Evolutionary conservation across 306 rosid species (phyloP).

Genomic region (Lathyrus oleraceus): DNA sequence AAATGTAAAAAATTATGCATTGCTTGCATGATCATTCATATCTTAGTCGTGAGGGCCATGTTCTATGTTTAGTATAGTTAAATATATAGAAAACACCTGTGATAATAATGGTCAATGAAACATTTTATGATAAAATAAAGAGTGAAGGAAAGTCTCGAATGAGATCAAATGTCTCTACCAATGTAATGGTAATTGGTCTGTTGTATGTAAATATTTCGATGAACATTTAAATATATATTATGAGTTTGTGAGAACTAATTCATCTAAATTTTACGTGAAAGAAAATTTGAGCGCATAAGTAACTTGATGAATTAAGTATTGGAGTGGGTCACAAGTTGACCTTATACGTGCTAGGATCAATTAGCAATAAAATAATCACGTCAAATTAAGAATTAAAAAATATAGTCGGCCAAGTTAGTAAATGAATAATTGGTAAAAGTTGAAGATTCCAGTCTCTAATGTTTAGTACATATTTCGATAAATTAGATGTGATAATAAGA

Average conservation of each 20-base stretch:
- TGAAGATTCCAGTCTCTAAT: not conserved
- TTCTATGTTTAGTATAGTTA: constrained; percentile 21
- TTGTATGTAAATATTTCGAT: not conserved
- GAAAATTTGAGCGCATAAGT: not conserved
- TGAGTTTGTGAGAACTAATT: not conserved
- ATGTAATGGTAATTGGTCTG: not conserved
- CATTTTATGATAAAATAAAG: not conserved
- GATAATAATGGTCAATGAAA: not conserved
- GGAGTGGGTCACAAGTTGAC: not conserved
- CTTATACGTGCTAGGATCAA: constrained; percentile 51
- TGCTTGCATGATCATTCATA: constrained; percentile 38
- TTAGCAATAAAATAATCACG: constrained; percentile 12
- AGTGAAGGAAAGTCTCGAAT: not conserved
- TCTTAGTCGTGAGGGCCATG: constrained; percentile 57
- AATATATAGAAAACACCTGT: constrained; percentile 1
- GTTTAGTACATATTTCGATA: too few species aligned
- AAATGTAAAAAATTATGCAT: constrained; percentile 30
- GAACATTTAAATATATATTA: not conserved
- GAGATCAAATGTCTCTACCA: not conserved
- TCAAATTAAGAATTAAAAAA: constrained; percentile 12
- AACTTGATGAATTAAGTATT: constrained; percentile 17
- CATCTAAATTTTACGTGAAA: not conserved
- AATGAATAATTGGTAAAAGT: not conserved
- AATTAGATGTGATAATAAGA: too few species aligned
- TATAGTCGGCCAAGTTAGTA: not conserved